These are phyloP conservation scores for Fusarium marasasianum DNA, from an alignment of 2,329 filamentous ascomycete species.

Conservation along the genomic window DNA sequence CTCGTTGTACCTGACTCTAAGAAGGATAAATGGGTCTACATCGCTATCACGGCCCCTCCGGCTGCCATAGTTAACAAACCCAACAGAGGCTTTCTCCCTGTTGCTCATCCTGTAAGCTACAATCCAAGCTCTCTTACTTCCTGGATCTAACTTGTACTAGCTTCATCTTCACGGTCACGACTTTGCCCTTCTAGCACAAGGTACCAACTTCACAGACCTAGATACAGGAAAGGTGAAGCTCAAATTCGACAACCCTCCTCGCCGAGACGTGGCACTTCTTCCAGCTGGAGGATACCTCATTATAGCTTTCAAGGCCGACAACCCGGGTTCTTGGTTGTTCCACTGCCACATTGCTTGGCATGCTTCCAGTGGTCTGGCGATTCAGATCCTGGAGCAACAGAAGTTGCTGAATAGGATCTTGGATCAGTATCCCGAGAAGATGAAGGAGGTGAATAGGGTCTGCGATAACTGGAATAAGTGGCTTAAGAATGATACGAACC, in stretches of 20 bases:
- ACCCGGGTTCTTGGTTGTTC: constrained; percentile 20
- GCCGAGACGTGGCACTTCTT: constrained; percentile 15
- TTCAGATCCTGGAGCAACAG: constrained; percentile 21
- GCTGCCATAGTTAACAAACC: background rate
- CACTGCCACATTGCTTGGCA: constrained; percentile 24
- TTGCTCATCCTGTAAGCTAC: constrained; percentile 15
- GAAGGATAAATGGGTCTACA: constrained; percentile 23
- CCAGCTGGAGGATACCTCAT: constrained; percentile 15
- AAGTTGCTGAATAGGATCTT: constrained; percentile 7
- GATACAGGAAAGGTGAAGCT: background rate
- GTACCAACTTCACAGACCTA: background rate
- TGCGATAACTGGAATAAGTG: constrained; percentile 23
- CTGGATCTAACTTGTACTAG: too few species aligned
- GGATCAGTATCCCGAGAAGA: background rate
- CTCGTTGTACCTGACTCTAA: background rate
- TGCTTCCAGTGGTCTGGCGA: constrained; percentile 11
- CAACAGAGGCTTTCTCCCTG: background rate
- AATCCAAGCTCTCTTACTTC: too few species aligned
- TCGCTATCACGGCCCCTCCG: constrained; percentile 12
- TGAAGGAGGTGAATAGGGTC: constrained; percentile 14
- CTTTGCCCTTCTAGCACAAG: constrained; percentile 22
- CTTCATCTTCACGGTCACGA: constrained; percentile 21
- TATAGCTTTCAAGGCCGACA: constrained; percentile 11
- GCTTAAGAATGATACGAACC: constrained; percentile 3
- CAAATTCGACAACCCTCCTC: constrained; percentile 21